Evolutionary conservation across 2,329 filamentous ascomycete genomes (phyloP).

Genomic region (Botrytis galanthina): DNA sequence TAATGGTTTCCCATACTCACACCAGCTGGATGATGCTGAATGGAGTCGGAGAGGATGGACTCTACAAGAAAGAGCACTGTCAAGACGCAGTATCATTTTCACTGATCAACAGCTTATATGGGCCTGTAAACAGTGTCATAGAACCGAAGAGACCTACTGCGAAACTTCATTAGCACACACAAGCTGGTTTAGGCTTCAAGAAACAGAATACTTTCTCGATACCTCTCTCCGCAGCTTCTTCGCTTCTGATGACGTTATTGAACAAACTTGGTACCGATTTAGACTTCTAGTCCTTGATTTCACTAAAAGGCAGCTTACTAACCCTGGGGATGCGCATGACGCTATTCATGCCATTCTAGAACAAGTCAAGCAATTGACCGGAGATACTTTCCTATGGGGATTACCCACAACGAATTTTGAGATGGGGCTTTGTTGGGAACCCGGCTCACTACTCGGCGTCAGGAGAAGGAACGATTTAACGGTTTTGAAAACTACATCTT

Average conservation of each 20-base stretch:
- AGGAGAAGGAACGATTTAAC: not conserved
- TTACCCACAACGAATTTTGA: not conserved
- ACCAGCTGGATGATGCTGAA: not conserved
- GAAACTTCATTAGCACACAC: not conserved
- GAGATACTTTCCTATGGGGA: not conserved
- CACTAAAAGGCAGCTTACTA: not conserved
- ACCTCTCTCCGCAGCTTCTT: not conserved
- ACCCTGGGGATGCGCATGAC: not conserved
- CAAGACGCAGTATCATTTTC: conserved; percentile 30
- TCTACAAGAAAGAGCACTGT: conserved; percentile 31
- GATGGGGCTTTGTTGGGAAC: conserved; percentile 4
- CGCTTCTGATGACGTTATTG: not conserved
- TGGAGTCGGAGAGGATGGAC: conserved; percentile 28
- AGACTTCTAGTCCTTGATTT: not conserved
- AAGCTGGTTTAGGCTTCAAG: not conserved
- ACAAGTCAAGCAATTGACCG: not conserved
- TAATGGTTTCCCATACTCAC: not conserved
- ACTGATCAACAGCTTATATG: conserved; percentile 27
- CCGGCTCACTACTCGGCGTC: not conserved
- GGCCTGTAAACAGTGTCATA: conserved; percentile 29
- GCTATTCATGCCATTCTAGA: not conserved
- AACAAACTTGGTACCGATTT: not conserved
- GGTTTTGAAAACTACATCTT: not conserved
- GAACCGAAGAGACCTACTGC: conserved; percentile 7
- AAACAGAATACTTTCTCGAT: not conserved